A percentile compares a stretch with the other conserved stretches of the same genome.
phyloP scores from a whole-genome alignment of 805 yeast species.

The Candida succiphila region DNA sequence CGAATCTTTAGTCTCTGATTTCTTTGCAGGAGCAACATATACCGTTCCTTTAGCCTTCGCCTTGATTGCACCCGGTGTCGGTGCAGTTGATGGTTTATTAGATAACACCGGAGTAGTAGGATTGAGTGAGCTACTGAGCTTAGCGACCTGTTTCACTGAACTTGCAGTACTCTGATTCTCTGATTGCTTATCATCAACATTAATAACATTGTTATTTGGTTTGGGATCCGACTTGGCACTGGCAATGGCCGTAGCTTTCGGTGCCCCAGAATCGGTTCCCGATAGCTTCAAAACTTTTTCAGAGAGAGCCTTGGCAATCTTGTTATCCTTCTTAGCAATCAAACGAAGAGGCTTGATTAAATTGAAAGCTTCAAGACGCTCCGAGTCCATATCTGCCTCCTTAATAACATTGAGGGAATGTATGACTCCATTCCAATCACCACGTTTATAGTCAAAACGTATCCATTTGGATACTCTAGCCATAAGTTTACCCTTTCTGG shows the following conservation, averaged over 20 bases:
- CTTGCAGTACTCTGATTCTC: no score
- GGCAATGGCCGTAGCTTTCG: no score
- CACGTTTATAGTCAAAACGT: constrained; percentile 4
- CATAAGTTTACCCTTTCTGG: constrained; percentile 3
- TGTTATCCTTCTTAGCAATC: neutral
- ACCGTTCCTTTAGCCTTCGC: neutral
- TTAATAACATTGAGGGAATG: neutral
- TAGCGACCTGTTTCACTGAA: no score
- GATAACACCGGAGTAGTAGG: no score
- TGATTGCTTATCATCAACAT: no score
- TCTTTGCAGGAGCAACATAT: neutral
- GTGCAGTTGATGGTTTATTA: no score
- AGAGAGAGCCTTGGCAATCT: constrained; percentile 1
- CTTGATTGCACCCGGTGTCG: no score
- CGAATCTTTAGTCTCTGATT: neutral
- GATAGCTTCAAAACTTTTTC: no score
- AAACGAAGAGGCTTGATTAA: neutral
- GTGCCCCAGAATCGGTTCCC: no score
- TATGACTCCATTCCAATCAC: constrained; percentile 2
- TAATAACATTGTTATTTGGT: no score
- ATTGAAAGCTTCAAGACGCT: neutral
- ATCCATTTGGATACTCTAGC: constrained; percentile 7
- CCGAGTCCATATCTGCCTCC: neutral
- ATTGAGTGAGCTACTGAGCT: no score
- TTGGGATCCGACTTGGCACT: no score